These are phyloP conservation scores for Claviceps paspali DNA, from an alignment of 2,329 filamentous ascomycete species.

Conservation along the genomic window DNA sequence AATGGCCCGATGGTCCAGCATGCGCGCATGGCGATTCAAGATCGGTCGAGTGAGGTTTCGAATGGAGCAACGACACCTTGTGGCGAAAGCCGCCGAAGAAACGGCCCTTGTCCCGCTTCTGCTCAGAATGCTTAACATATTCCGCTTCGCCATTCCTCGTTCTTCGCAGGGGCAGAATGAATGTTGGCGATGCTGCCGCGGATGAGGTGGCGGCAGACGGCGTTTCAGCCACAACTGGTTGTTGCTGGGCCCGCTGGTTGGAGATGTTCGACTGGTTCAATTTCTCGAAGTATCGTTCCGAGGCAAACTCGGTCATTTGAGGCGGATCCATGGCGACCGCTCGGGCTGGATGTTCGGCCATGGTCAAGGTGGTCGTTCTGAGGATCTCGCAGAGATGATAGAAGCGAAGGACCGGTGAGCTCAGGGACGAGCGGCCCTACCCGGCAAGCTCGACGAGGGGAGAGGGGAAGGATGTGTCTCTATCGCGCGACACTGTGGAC, in stretches of 20 bases:
- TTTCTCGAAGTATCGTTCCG: conserved; percentile 48
- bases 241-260: conserved; percentile 27
- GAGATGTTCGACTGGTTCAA: conserved; percentile 35
- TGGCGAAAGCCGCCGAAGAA: conserved; percentile 26
- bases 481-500: conserved; percentile 13
- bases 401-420: background rate
- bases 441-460: conserved; percentile 14
- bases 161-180: conserved; percentile 35
- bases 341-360: conserved; percentile 18
- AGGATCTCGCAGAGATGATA: no score
- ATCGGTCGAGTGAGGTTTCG: conserved; percentile 16
- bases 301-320: conserved; percentile 52
- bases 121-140: conserved; percentile 14
- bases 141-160: conserved; percentile 19
- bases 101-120: conserved; percentile 26
- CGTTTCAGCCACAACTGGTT: conserved; percentile 12
- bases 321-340: conserved; percentile 39
- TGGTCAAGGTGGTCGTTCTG: conserved; percentile 9
- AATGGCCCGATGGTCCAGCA: conserved; percentile 12
- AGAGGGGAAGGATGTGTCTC: conserved; percentile 15
- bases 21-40: conserved; percentile 5
- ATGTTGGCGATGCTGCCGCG: conserved; percentile 23
- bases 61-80: conserved; percentile 21
- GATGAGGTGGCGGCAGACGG: conserved; percentile 7
- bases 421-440: conserved; percentile 10